These are phyloP conservation scores for Heterobasidion occidentale DNA, from an alignment of 1,284 basidiomycete species.

Conservation along the genomic window DNA sequence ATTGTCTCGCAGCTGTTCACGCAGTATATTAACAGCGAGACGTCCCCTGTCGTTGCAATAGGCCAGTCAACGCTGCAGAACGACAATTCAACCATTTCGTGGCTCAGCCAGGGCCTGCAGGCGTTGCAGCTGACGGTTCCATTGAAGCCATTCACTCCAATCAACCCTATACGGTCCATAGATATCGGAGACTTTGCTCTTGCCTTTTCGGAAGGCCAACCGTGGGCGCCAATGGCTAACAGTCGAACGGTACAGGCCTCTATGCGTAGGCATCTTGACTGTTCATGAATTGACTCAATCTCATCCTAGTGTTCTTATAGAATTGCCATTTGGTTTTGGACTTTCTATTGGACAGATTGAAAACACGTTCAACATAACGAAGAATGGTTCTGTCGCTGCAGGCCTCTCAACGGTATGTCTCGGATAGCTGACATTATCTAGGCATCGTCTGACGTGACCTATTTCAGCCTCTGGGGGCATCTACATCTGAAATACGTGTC, in stretches of 20 bases:
- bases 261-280: conserved; percentile 32
- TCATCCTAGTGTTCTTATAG: conserved; percentile 21
- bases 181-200: conserved; percentile 58
- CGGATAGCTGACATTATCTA: conserved; percentile 1
- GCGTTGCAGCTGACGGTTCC: conserved; percentile 53
- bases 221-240: conserved; percentile 54
- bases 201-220: conserved; percentile 42
- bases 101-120: conserved; percentile 60
- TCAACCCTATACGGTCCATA: conserved; percentile 66
- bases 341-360: conserved; percentile 58
- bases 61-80: conserved; percentile 51
- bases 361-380: conserved; percentile 59
- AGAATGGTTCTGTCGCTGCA: conserved; percentile 41
- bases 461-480: conserved; percentile 49
- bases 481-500: conserved; percentile 46
- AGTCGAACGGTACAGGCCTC: conserved; percentile 54
- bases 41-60: conserved; percentile 49
- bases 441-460: conserved; percentile 8
- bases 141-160: conserved; percentile 41
- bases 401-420: conserved; percentile 44
- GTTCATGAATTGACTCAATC: not conserved
- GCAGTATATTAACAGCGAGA: conserved; percentile 63
- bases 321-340: conserved; percentile 73
- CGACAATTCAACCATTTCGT: conserved; percentile 51
- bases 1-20: conserved; percentile 63